A percentile compares a stretch with the other conserved stretches of the same genome.
These are phyloP conservation scores for Aquilaria sinensis DNA, from an alignment of 345 rosid genomes.

Conservation along the genomic window DNA sequence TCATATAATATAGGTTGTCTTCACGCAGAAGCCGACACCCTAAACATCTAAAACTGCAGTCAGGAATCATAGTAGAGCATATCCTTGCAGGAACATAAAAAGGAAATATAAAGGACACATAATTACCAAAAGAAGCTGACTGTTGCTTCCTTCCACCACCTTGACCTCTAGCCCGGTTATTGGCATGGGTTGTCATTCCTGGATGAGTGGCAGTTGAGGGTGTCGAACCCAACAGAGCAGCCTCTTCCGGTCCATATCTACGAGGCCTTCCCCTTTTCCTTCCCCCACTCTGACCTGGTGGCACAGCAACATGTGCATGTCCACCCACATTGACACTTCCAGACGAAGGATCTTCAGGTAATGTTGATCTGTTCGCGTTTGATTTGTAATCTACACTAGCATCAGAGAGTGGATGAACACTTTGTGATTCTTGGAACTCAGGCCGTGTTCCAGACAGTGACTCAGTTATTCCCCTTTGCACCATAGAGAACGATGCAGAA, in stretches of 20 bases:
- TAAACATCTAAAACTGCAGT: too few species aligned
- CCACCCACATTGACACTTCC: slow-evolving; percentile 51
- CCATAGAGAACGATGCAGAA: slow-evolving; percentile 72
- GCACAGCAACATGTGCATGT: slow-evolving; percentile 32
- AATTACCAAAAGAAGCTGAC: slow-evolving; percentile 53
- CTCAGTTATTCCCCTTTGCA: slow-evolving; percentile 69
- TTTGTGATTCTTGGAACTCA: slow-evolving; percentile 53
- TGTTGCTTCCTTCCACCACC: slow-evolving; percentile 84
- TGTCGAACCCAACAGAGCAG: slow-evolving; percentile 73
- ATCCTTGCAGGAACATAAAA: slow-evolving; percentile 1
- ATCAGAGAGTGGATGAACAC: slow-evolving; percentile 42
- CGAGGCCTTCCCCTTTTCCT: slow-evolving; percentile 91
- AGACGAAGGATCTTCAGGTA: slow-evolving; percentile 49
- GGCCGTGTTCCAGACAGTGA: slow-evolving; percentile 55
- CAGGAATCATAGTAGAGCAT: too few species aligned
- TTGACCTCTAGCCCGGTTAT: slow-evolving; percentile 88
- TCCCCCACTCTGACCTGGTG: slow-evolving; percentile 47
- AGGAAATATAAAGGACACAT: slow-evolving; percentile 7
- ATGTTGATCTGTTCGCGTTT: slow-evolving; percentile 41
- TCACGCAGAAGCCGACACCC: too few species aligned
- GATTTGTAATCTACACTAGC: slow-evolving; percentile 52
- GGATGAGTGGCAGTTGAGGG: slow-evolving; percentile 57
- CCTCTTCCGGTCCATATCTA: slow-evolving; percentile 75
- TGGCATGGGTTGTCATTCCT: slow-evolving; percentile 43
- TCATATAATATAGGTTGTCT: too few species aligned